phyloP scores from a whole-genome alignment of 306 rosid species.

The Vigna reflexopilosa region DNA sequence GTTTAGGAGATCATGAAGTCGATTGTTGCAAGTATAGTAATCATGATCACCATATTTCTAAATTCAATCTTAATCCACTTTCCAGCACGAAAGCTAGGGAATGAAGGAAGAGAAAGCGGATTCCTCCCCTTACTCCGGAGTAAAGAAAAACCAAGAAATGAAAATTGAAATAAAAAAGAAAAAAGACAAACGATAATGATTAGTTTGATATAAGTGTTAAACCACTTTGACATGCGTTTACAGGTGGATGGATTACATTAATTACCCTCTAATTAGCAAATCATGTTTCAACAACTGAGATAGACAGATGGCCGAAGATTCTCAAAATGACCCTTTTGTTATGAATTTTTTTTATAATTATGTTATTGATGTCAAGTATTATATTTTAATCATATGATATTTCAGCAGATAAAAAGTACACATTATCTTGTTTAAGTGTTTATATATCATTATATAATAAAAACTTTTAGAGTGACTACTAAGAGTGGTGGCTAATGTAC shows the following conservation, averaged over 20 bases:
- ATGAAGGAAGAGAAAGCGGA: slow-evolving; percentile 40
- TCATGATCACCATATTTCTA: slow-evolving; percentile 44
- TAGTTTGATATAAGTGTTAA: slow-evolving; percentile 43
- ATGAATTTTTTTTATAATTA: neutral
- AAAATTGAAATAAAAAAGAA: neutral
- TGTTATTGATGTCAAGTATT: too few relatives aligned
- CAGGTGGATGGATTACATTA: slow-evolving; percentile 45
- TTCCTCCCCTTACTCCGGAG: slow-evolving; percentile 24
- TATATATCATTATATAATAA: too few relatives aligned
- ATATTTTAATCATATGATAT: too few relatives aligned
- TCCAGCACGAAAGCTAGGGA: slow-evolving; percentile 57
- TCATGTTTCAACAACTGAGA: slow-evolving; percentile 36
- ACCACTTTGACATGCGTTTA: slow-evolving; percentile 48
- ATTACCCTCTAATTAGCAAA: slow-evolving; percentile 35
- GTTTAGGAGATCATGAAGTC: slow-evolving; percentile 36
- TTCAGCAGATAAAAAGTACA: too few relatives aligned
- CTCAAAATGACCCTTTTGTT: slow-evolving; percentile 37
- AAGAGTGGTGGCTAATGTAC: too few relatives aligned
- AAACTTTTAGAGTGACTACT: too few relatives aligned
- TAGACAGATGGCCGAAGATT: slow-evolving; percentile 43
- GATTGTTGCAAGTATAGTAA: slow-evolving; percentile 36
- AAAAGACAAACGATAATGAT: slow-evolving; percentile 38
- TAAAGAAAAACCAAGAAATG: neutral
- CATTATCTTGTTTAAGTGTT: too few relatives aligned
- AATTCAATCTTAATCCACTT: slow-evolving; percentile 50